Evolutionary conservation across 768 basidiomycete species (phyloP).

Genomic region (Sporobolomyces pararoseus): DNA sequence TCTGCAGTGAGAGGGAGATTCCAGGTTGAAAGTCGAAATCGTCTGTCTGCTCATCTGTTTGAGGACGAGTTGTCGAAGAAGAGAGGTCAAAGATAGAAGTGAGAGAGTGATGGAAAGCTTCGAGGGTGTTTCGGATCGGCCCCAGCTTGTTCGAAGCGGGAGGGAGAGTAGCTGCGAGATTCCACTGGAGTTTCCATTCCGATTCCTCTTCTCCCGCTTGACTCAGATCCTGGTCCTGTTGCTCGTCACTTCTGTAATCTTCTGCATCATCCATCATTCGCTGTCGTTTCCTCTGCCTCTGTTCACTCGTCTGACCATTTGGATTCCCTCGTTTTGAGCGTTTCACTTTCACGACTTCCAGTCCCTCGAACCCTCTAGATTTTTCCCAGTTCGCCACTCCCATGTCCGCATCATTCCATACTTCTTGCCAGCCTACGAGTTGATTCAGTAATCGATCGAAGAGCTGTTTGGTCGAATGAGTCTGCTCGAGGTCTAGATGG

Average conservation of each 20-base stretch:
- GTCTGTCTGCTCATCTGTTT: neutral
- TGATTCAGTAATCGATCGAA: slow-evolving; percentile 26
- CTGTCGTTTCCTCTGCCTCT: neutral
- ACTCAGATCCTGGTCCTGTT: neutral
- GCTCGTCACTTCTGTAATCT: neutral
- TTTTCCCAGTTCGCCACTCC: slow-evolving; percentile 24
- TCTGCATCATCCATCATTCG: neutral
- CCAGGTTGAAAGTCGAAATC: neutral
- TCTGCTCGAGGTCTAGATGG: slow-evolving; percentile 18
- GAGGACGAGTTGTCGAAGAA: neutral
- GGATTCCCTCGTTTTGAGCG: neutral
- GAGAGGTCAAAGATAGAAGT: slow-evolving; percentile 9
- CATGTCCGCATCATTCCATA: slow-evolving; percentile 12
- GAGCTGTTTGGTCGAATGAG: slow-evolving; percentile 24
- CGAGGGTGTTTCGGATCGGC: slow-evolving; percentile 34
- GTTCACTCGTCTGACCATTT: neutral
- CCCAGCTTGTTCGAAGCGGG: neutral
- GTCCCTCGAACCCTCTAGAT: slow-evolving; percentile 5
- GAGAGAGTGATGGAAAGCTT: slow-evolving; percentile 29
- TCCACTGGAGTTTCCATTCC: slow-evolving; percentile 31
- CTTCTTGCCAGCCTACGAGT: neutral
- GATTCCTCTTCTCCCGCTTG: neutral
- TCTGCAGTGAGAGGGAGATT: neutral
- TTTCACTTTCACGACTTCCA: slow-evolving; percentile 17
- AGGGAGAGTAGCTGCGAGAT: neutral